phyloP scores from a whole-genome alignment of 257 asterid genomes.

The Mitragyna speciosa region DNA sequence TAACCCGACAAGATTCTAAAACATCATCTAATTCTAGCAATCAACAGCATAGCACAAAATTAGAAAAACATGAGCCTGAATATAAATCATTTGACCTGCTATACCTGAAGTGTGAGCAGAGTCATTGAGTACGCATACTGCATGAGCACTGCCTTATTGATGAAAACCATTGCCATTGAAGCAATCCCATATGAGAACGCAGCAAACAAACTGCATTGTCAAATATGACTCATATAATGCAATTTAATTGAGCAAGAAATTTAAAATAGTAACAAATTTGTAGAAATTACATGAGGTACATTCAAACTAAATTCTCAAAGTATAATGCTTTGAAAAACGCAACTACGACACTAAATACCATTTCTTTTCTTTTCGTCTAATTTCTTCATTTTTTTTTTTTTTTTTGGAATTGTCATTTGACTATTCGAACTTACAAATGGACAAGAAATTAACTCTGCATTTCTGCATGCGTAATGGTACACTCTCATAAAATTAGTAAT shows the following conservation, averaged over 20 bases:
- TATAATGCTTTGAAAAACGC: no score
- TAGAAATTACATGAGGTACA: not conserved
- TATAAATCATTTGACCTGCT: not conserved
- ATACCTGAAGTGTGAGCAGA: constrained; percentile 87
- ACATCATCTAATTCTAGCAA: not conserved
- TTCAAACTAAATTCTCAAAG: no score
- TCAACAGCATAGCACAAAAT: no score
- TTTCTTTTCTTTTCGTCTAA: no score
- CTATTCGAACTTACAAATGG: no score
- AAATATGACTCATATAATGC: constrained; percentile 13
- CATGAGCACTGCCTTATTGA: constrained; percentile 94
- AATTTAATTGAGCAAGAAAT: not conserved
- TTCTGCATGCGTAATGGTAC: not conserved
- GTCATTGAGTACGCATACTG: constrained; percentile 85
- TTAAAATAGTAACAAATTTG: not conserved
- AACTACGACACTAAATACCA: no score
- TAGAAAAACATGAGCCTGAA: not conserved
- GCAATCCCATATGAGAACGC: constrained; percentile 83
- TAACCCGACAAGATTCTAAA: constrained; percentile 6
- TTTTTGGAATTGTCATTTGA: no score
- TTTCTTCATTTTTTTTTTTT: no score
- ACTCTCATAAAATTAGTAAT: no score
- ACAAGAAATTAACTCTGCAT: not conserved
- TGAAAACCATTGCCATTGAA: constrained; percentile 97
- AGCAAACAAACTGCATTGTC: constrained; percentile 59